These are phyloP conservation scores for Ophiostoma sp. DNA, from an alignment of 2,329 filamentous ascomycete species.

Conservation along the genomic window DNA sequence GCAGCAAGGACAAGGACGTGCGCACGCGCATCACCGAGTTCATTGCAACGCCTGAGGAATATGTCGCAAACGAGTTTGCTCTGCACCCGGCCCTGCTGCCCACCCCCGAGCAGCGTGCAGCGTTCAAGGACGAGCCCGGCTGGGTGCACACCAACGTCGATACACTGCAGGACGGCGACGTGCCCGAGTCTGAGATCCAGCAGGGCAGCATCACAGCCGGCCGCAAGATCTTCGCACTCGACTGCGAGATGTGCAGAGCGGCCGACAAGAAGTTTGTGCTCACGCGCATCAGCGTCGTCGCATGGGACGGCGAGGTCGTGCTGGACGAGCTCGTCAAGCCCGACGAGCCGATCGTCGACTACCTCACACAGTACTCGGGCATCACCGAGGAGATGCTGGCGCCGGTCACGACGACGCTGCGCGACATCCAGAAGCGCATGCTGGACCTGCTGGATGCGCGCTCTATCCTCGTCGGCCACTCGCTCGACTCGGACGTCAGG, in stretches of 20 bases:
- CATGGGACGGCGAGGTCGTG: constrained; percentile 76
- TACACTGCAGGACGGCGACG: constrained; percentile 58
- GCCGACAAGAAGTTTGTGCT: constrained; percentile 73
- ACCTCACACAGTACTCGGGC: constrained; percentile 85
- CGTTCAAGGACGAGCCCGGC: constrained; percentile 55
- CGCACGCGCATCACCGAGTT: constrained; percentile 79
- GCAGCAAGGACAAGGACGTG: constrained; percentile 64
- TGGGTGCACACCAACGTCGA: constrained; percentile 78
- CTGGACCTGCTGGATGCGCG: constrained; percentile 64
- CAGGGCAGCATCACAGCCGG: constrained; percentile 79
- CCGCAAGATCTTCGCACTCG: constrained; percentile 70
- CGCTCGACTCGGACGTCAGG: constrained; percentile 74
- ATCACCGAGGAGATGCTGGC: constrained; percentile 83
- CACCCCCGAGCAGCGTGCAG: constrained; percentile 48
- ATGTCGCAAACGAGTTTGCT: constrained; percentile 76
- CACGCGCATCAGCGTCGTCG: constrained; percentile 78
- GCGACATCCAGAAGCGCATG: constrained; percentile 75
- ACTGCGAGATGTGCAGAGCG: constrained; percentile 97
- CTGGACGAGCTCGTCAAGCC: constrained; percentile 93
- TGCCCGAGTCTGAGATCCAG: constrained; percentile 66
- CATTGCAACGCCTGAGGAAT: constrained; percentile 64
- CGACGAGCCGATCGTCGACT: constrained; percentile 79
- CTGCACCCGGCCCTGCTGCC: constrained; percentile 71
- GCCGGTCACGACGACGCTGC: constrained; percentile 73
- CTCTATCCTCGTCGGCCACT: constrained; percentile 74